phyloP scores from a whole-genome alignment of 257 asterid genomes.

The Solanum sejunctum region DNA sequence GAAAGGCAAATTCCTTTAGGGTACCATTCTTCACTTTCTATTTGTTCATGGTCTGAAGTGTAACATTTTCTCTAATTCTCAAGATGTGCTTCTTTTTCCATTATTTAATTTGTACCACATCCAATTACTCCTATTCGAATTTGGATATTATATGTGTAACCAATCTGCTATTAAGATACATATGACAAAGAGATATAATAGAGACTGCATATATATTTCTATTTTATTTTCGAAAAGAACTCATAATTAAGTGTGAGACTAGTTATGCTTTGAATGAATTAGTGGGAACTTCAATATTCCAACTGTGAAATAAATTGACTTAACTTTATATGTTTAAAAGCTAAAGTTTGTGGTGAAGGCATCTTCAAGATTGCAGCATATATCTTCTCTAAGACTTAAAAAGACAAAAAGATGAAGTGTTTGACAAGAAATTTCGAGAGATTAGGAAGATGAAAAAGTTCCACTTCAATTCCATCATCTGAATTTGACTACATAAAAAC shows the following conservation, averaged over 20 bases:
- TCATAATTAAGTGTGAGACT: not conserved
- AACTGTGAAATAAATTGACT: not conserved
- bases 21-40: not conserved
- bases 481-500: not conserved
- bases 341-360: not conserved
- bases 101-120: not conserved
- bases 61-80: not conserved
- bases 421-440: not conserved
- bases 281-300: not conserved
- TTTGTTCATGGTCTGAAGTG: not conserved
- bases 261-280: not conserved
- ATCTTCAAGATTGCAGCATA: not conserved
- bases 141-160: not conserved
- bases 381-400: not conserved
- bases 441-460: not conserved
- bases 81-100: not conserved
- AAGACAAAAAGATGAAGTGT: not conserved
- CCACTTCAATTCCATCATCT: not conserved
- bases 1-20: not conserved
- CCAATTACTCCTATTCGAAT: not conserved
- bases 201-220: not conserved
- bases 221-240: not conserved
- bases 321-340: not conserved
- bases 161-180: not conserved
- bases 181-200: not conserved